A percentile compares a stretch with the other conserved stretches of the same genome.
These are phyloP conservation scores for Byssothecium circinans DNA, from an alignment of 2,329 filamentous ascomycete species.

Conservation along the genomic window DNA sequence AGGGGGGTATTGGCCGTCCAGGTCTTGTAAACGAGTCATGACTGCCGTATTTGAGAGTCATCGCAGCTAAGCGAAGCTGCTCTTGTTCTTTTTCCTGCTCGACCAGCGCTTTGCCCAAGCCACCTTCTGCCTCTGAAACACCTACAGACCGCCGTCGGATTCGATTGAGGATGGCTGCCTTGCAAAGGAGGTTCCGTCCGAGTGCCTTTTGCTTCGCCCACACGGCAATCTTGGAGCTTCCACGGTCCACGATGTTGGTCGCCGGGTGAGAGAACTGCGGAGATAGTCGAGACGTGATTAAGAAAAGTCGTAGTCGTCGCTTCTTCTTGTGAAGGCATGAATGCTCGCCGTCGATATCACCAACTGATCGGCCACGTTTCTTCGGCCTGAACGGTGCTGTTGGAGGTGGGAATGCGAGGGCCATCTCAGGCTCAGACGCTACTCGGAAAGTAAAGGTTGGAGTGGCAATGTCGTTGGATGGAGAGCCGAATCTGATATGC, in stretches of 20 bases:
- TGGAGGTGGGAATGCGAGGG: slow-evolving; percentile 40
- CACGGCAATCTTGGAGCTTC: slow-evolving; percentile 52
- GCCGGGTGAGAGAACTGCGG: slow-evolving; percentile 69
- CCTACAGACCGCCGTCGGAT: slow-evolving; percentile 49
- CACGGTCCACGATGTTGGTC: slow-evolving; percentile 68
- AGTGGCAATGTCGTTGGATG: slow-evolving; percentile 4
- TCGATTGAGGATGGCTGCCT: slow-evolving; percentile 67
- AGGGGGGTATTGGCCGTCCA: slow-evolving; percentile 16
- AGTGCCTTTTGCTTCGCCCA: slow-evolving; percentile 53
- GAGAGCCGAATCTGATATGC: slow-evolving; percentile 13
- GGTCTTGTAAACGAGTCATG: slow-evolving; percentile 37
- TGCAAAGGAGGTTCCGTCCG: slow-evolving; percentile 58
- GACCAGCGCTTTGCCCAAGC: slow-evolving; percentile 21
- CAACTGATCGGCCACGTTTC: slow-evolving; percentile 57
- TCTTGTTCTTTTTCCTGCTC: slow-evolving; percentile 36
- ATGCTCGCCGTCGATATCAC: slow-evolving; percentile 61
- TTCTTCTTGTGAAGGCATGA: slow-evolving; percentile 63
- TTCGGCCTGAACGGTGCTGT: slow-evolving; percentile 20
- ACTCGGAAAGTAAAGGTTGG: slow-evolving; percentile 39
- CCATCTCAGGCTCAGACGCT: slow-evolving; percentile 28
- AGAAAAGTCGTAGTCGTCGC: slow-evolving; percentile 61
- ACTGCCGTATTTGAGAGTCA: slow-evolving; percentile 35
- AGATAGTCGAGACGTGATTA: slow-evolving; percentile 72
- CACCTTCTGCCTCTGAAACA: slow-evolving; percentile 21
- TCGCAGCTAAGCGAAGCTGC: slow-evolving; percentile 33